Conservation (phyloP, 208 protist genomes). For the Trypanosoma caninum region DNA sequence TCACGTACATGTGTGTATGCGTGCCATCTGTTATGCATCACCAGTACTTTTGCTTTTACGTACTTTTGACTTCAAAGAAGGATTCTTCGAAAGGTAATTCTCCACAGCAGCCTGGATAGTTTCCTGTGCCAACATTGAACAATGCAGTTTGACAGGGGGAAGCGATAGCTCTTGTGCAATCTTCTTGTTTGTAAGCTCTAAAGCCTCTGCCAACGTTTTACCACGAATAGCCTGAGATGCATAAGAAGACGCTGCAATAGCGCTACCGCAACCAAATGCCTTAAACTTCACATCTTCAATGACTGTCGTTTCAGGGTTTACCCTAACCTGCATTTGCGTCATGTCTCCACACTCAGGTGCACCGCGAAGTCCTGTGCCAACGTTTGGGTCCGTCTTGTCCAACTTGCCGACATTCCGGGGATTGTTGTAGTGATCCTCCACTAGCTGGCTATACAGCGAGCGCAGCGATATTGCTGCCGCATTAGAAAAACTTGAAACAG, state of each 20-base stretch:
- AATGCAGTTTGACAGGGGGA: conserved; percentile 99
- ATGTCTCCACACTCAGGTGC: conserved; percentile 99
- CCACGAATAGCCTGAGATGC: conserved; percentile 98
- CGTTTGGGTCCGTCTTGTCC: conserved; percentile 92
- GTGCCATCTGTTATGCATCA: too few relatives aligned
- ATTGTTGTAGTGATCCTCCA: conserved; percentile 99
- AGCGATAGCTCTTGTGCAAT: conserved; percentile 98
- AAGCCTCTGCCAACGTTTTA: conserved; percentile 96
- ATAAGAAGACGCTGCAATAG: conserved; percentile 97
- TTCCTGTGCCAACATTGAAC: conserved; percentile 98
- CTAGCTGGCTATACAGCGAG: conserved; percentile 93
- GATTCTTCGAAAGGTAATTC: conserved; percentile 95
- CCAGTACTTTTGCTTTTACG: conserved; percentile 33
- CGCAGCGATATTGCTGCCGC: conserved; percentile 26
- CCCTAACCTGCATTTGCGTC: conserved; percentile 97
- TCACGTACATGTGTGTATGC: background rate
- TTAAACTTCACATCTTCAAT: conserved; percentile 98
- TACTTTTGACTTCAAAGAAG: conserved; percentile 88
- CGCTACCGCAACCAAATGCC: conserved; percentile 99
- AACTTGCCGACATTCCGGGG: conserved; percentile 98
- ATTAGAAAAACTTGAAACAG: background rate
- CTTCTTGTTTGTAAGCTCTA: conserved; percentile 97
- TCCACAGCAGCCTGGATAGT: conserved; percentile 98
- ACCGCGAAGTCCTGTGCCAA: conserved; percentile 98
- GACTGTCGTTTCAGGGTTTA: conserved; percentile 86